Conservation (phyloP, 2,329 filamentous ascomycete species). For the Microdochium bolleyi region DNA sequence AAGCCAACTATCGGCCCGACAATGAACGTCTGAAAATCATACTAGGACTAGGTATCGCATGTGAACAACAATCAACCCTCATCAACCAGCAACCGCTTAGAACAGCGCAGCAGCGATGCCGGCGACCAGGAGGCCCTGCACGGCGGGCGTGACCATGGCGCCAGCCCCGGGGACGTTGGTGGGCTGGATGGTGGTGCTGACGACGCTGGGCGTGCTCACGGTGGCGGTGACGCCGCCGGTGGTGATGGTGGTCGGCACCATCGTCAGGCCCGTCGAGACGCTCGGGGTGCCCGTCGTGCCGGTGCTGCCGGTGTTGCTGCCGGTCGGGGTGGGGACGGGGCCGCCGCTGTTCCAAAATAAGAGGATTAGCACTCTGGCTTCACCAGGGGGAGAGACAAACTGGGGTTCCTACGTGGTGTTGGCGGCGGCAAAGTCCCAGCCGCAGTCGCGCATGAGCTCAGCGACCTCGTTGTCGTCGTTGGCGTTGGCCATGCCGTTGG, state of each 20-base stretch:
- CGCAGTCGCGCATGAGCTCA: not conserved
- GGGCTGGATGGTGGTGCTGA: not conserved
- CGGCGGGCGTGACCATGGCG: not conserved
- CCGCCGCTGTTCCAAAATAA: not conserved
- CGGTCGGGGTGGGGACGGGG: not conserved
- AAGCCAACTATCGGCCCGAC: too few relatives aligned
- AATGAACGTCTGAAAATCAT: too few relatives aligned
- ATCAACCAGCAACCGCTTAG: too few relatives aligned
- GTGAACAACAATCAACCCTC: too few relatives aligned
- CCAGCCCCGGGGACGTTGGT: not conserved
- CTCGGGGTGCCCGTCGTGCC: too few relatives aligned
- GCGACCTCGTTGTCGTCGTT: not conserved
- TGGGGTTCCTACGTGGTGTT: not conserved
- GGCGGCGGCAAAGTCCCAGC: not conserved
- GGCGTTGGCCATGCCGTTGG: not conserved
- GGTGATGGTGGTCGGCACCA: not conserved
- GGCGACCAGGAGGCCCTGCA: not conserved
- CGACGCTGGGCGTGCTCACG: not conserved
- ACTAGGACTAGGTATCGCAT: too few relatives aligned
- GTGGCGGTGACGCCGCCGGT: not conserved
- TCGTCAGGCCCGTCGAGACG: not conserved
- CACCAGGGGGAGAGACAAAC: too few relatives aligned
- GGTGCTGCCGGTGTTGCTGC: not conserved
- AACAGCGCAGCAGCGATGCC: not conserved
- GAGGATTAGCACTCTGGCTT: not conserved